These are phyloP conservation scores for Zhuliangozyma blackwelliae DNA, from an alignment of 1,139 yeast genomes.

Conservation along the genomic window DNA sequence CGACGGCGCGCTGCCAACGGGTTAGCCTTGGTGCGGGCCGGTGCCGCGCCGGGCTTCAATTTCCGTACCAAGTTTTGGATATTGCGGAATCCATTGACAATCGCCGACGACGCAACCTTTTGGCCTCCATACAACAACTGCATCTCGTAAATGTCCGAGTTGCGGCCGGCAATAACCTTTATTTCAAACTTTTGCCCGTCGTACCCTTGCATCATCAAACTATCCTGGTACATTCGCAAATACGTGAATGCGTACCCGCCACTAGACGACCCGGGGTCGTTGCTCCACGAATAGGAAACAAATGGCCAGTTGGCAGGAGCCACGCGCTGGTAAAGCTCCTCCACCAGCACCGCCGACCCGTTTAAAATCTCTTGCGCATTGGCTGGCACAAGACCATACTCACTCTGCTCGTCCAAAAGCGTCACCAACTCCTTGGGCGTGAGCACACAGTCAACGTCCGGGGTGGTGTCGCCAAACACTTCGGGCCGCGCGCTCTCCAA, in stretches of 20 bases:
- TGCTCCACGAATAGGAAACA: constrained; percentile 58
- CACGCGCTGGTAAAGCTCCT: constrained; percentile 25
- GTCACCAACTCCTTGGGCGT: constrained; percentile 86
- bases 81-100: constrained; percentile 88
- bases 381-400: constrained; percentile 20
- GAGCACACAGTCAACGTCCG: constrained; percentile 88
- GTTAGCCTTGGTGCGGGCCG: constrained; percentile 20
- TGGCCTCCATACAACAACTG: constrained; percentile 37
- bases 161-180: constrained; percentile 53
- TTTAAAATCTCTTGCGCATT: background rate
- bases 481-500: constrained; percentile 91
- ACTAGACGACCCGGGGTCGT: constrained; percentile 74
- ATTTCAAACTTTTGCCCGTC: constrained; percentile 20
- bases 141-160: constrained; percentile 71
- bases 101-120: constrained; percentile 62
- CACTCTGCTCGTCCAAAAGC: constrained; percentile 50
- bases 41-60: constrained; percentile 45
- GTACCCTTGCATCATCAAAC: constrained; percentile 19
- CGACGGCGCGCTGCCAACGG: constrained; percentile 42
- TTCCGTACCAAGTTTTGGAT: constrained; percentile 90
- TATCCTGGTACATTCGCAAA: constrained; percentile 34
- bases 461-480: constrained; percentile 21
- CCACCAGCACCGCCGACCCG: constrained; percentile 7
- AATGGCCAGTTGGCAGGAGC: constrained; percentile 61
- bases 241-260: constrained; percentile 84